Base-by-base conservation (phyloP, 306 rosid species). In the Vigna reflexopilosa region DNA sequence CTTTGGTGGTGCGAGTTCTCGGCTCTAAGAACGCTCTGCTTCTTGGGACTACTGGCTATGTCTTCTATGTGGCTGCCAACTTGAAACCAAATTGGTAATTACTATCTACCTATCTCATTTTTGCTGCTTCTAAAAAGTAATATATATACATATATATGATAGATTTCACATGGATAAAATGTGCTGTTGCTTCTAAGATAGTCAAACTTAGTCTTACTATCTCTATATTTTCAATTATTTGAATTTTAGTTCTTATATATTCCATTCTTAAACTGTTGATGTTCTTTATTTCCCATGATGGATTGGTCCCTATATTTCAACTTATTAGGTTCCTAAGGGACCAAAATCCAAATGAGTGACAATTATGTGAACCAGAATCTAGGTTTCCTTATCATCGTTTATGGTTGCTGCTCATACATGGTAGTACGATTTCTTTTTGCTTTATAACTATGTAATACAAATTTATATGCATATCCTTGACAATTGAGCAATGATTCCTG, bases 11-110 rank as follows among this genome's bases (percentile, higher is more conserved):
- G 67, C 88, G 96, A 73, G 14, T 77, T 32, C 84, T 95, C 42
- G 93, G 99, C 42, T 76, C 98, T 15, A 95, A 95, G 88, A 89
- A 83, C 58, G 93, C 99, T 81, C 83, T 95, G 85, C 44, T 91
- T 81, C 79, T 95, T 69, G 98, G 98, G 20, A 88, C 98, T 2
- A 87, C 86, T 80, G 99, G 99, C 42, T 95, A 95, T 82, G 85
- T 91, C 89, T 44, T 93, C 36, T 95, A 91, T 44, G 87, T 91
- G 6, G 99, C 99, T 71, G 99, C 97, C 9, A 95, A 95, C 77
- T 86, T 95, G 89, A 88, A 82, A 82, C 93, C 99, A 0, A 79
- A 81, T 79, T 95, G 99, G 99, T 95, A 83, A 65, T 61, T 26
- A 28, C 47, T 63, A 17, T 4, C 56, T 45, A 10, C 44, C 32